Conservation (phyloP, 805 yeast genomes). For the Candida coleopterorum region DNA sequence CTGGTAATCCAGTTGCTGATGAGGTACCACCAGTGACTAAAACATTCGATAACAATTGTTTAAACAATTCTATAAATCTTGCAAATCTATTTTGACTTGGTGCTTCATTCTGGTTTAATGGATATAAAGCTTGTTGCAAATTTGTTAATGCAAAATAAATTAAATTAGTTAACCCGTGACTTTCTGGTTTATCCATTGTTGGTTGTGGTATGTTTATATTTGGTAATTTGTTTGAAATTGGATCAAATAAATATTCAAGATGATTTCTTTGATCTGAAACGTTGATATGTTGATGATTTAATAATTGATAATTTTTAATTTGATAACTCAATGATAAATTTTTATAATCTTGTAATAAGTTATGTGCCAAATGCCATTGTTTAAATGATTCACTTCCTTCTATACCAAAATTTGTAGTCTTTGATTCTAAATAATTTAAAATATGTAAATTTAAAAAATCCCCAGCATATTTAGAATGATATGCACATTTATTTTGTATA, state of each 20-base stretch:
- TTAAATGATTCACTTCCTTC: constrained; percentile 25
- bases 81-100: constrained; percentile 21
- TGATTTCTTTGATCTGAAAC: constrained; percentile 11
- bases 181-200: constrained; percentile 40
- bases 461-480: constrained; percentile 75
- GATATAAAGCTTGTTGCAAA: constrained; percentile 30
- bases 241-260: constrained; percentile 70
- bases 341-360: constrained; percentile 34
- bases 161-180: constrained; percentile 43
- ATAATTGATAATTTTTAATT: constrained; percentile 16
- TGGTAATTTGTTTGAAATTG: constrained; percentile 47
- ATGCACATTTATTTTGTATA: constrained; percentile 58
- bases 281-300: constrained; percentile 7
- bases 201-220: constrained; percentile 25
- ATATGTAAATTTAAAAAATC: constrained; percentile 72
- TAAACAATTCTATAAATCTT: constrained; percentile 36
- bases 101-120: constrained; percentile 23
- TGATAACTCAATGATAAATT: constrained; percentile 24
- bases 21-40: constrained; percentile 62
- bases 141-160: constrained; percentile 32
- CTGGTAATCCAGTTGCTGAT: constrained; percentile 50
- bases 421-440: constrained; percentile 36
- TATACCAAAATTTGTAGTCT: constrained; percentile 16
- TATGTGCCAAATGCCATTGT: constrained; percentile 32
- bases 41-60: constrained; percentile 35